Evolutionary conservation across 2,329 filamentous ascomycete genomes (phyloP).

Genomic region (Tolypocladium amazonense): DNA sequence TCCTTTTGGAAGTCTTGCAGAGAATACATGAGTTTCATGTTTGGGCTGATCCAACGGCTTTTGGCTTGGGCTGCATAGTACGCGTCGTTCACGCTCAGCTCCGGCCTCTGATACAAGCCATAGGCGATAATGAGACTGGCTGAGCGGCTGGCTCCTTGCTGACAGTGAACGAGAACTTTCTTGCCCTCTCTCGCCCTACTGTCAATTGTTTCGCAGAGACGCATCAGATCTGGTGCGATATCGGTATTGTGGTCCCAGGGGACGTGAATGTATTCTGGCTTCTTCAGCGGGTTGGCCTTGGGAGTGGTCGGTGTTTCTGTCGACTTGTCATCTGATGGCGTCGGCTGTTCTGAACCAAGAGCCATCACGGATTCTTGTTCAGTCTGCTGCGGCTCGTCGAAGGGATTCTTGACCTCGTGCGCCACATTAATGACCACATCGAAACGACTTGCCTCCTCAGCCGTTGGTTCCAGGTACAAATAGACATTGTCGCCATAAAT

Average conservation of each 20-base stretch:
- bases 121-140: constrained; percentile 82
- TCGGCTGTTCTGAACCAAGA: constrained; percentile 16
- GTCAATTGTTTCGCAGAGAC: constrained; percentile 67
- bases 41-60: constrained; percentile 81
- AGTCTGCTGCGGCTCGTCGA: constrained; percentile 29
- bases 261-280: constrained; percentile 78
- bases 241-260: constrained; percentile 86
- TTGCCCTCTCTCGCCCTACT: constrained; percentile 62
- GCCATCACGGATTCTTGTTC: constrained; percentile 10
- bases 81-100: constrained; percentile 69
- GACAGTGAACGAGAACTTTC: constrained; percentile 72
- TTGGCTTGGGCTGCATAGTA: constrained; percentile 72
- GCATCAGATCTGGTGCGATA: constrained; percentile 66
- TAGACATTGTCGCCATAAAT: constrained; percentile 73
- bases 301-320: constrained; percentile 42
- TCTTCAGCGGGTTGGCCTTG: constrained; percentile 36
- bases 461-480: constrained; percentile 70
- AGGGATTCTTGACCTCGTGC: constrained; percentile 70
- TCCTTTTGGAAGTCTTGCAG: constrained; percentile 71
- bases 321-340: constrained; percentile 20
- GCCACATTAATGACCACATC: constrained; percentile 81
- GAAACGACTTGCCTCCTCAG: constrained; percentile 65
- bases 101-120: constrained; percentile 68
- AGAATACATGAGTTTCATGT: constrained; percentile 88
- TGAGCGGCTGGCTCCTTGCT: constrained; percentile 76